Conservation (phyloP, 192 early-diverging fungal genomes). For the Coemansia sp. region DNA sequence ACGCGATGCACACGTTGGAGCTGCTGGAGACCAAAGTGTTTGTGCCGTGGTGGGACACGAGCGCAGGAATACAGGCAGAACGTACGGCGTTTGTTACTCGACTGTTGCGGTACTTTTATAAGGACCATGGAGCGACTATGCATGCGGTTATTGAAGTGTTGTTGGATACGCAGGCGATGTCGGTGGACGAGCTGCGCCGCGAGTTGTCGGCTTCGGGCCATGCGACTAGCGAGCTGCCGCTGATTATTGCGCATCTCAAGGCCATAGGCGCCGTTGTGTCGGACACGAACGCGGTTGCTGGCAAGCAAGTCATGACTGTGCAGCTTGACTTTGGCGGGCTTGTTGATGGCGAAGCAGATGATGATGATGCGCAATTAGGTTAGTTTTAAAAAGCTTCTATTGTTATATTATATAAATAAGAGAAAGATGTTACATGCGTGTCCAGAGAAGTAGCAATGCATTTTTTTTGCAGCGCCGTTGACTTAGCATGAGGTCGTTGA, state of each 20-base stretch:
- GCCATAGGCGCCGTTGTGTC: constrained; percentile 36
- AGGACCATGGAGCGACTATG: constrained; percentile 51
- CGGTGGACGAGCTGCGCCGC: constrained; percentile 39
- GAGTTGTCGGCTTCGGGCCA: constrained; percentile 40
- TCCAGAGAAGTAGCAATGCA: too few relatives aligned
- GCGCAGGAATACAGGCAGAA: constrained; percentile 24
- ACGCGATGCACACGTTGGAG: constrained; percentile 20
- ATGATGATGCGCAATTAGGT: constrained; percentile 4
- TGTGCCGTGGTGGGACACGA: constrained; percentile 51
- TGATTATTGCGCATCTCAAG: constrained; percentile 36
- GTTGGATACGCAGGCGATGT: constrained; percentile 41
- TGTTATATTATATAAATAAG: too few relatives aligned
- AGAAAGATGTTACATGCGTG: too few relatives aligned
- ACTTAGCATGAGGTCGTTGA: too few relatives aligned
- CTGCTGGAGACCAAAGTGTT: constrained; percentile 48
- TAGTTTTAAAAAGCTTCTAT: background rate
- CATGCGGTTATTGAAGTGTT: constrained; percentile 41
- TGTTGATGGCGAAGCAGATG: constrained; percentile 8
- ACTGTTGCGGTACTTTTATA: constrained; percentile 49
- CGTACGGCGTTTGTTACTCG: constrained; percentile 29
- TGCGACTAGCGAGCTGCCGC: constrained; percentile 34
- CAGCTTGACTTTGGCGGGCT: constrained; percentile 48
- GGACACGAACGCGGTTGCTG: constrained; percentile 22
- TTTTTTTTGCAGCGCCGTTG: too few relatives aligned
- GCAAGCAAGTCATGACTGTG: constrained; percentile 39